A percentile compares a stretch with the other conserved stretches of the same genome.
Conservation (phyloP, 257 asterid genomes). For the Solanum chiquidenum region DNA sequence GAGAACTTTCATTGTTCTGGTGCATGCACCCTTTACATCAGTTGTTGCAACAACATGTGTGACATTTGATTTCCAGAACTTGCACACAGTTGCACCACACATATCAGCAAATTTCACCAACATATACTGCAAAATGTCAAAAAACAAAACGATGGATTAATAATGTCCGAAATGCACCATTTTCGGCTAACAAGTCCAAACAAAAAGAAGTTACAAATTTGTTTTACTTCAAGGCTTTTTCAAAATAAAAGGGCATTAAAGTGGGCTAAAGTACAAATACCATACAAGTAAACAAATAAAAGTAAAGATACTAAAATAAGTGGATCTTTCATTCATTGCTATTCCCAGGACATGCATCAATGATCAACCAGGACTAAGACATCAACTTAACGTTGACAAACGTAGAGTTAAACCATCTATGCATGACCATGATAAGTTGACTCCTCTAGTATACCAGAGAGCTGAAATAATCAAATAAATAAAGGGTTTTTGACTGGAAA, state of each 20-base stretch:
- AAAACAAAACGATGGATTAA: constrained; percentile 7
- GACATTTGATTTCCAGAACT: constrained; percentile 61
- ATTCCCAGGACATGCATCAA: not conserved
- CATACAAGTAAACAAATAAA: not conserved
- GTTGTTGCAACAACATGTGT: constrained; percentile 87
- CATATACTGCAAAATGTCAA: constrained; percentile 30
- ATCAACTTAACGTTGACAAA: not conserved
- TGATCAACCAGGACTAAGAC: not conserved
- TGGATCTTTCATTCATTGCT: not conserved
- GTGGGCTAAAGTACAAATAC: not conserved
- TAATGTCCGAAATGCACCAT: not conserved
- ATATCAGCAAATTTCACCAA: constrained; percentile 41
- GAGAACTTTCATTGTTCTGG: constrained; percentile 76
- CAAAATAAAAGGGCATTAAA: not conserved
- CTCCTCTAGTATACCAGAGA: not conserved
- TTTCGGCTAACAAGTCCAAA: not conserved
- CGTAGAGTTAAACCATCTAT: not conserved
- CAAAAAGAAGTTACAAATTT: not conserved
- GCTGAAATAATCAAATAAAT: not conserved
- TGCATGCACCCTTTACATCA: constrained; percentile 69
- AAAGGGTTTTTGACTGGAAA: not conserved
- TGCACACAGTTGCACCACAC: constrained; percentile 61
- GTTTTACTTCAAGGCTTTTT: not conserved
- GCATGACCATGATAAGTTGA: not conserved
- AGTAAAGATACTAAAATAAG: not conserved